Percentiles rank a stretch among this genome's conserved stretches.
phyloP scores from a whole-genome alignment of 768 basidiomycete genomes.

The Roridomyces roridus region DNA sequence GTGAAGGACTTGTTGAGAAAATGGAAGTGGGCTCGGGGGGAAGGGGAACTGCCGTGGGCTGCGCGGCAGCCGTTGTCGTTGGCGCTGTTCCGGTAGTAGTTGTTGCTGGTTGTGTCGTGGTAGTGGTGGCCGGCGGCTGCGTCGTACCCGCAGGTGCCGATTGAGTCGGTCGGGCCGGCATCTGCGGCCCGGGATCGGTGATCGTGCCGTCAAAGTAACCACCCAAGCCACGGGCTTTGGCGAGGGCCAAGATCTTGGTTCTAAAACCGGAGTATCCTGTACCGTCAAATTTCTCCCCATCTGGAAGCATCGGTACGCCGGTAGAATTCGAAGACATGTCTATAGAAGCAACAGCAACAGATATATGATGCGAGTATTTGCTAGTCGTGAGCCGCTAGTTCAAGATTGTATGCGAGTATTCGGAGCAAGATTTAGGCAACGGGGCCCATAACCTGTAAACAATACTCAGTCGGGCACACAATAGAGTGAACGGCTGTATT shows the following conservation, averaged over 20 bases:
- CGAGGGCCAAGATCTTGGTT: constrained; percentile 17
- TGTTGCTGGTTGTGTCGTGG: neutral
- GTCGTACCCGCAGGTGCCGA: no score
- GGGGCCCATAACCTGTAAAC: no score
- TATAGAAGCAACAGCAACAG: neutral
- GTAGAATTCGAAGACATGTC: constrained; percentile 11
- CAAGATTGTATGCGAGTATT: no score
- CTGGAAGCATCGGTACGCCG: constrained; percentile 26
- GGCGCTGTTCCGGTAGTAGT: neutral
- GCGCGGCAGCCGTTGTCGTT: no score
- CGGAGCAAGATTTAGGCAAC: no score
- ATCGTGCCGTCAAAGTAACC: constrained; percentile 32
- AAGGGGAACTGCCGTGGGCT: neutral
- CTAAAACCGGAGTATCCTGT: constrained; percentile 26
- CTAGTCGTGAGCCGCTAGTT: no score
- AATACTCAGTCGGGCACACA: no score
- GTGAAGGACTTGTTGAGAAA: neutral
- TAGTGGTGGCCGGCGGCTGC: no score
- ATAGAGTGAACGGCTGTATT: no score
- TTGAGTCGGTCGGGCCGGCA: no score
- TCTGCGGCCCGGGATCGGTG: no score
- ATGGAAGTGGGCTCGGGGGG: neutral
- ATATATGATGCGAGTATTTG: neutral
- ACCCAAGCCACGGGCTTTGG: constrained; percentile 16
- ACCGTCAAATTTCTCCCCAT: no score